Evolutionary conservation across 1,139 yeast genomes (phyloP).

Genomic region (Blastobotrys aristatus): DNA sequence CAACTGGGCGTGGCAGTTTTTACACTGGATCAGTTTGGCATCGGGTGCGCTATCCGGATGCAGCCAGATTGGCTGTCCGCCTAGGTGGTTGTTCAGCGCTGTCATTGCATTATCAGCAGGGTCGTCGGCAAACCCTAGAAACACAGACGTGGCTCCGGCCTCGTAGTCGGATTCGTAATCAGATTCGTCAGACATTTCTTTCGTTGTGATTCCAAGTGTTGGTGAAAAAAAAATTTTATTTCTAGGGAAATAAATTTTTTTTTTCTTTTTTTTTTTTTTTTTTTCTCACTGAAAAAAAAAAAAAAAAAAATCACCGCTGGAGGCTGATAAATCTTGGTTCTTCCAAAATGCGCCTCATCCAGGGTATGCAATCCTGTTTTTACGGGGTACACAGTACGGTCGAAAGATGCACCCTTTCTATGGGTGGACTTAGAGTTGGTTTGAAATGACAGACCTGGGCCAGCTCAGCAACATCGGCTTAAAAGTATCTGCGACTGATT

Average conservation of each 20-base stretch:
- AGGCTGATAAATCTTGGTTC: too few relatives aligned
- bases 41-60: constrained; percentile 53
- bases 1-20: constrained; percentile 56
- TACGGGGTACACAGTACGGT: too few relatives aligned
- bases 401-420: too few relatives aligned
- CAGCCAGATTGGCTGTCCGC: constrained; percentile 67
- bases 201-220: neutral
- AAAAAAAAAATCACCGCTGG: neutral
- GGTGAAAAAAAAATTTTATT: constrained; percentile 6
- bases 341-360: too few relatives aligned
- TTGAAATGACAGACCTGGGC: too few relatives aligned
- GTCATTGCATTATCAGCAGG: constrained; percentile 39
- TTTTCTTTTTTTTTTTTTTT: neutral
- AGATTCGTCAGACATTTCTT: constrained; percentile 20
- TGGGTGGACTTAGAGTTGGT: too few relatives aligned
- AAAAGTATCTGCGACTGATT: too few relatives aligned
- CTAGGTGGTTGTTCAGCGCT: constrained; percentile 71
- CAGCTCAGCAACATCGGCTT: too few relatives aligned
- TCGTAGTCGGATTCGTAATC: constrained; percentile 21
- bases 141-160: constrained; percentile 42
- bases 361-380: too few relatives aligned
- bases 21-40: constrained; percentile 51
- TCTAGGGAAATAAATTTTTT: neutral
- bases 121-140: constrained; percentile 53
- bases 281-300: neutral